Base-by-base conservation (phyloP, 78 protist species). In the Cavenderia fasciculata region DNA sequence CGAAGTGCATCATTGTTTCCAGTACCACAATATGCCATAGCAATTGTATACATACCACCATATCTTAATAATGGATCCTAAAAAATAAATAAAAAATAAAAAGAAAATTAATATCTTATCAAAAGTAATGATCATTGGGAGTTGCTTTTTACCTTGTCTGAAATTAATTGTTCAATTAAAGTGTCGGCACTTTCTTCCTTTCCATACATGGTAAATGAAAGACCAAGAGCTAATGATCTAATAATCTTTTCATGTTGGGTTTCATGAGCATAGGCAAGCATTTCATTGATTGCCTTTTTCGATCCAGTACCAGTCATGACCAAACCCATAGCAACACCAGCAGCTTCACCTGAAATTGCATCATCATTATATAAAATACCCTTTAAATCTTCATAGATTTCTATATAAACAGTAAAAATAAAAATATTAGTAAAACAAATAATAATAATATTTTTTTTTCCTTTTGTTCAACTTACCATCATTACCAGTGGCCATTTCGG, bases 231-330 rank as follows among this genome's bases (percentile, higher is more conserved):
- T 6, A 97, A 63, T 2, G 98, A 97, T 25, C 99, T 91, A 57
- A 96, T 97, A 54, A 97, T 98, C 93, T 98, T 98, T 84, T 99
- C 99, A 94, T 99, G 99, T 84, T 94, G 93, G 19, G 99, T 98
- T 57, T 98, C 99, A 46, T 95, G 99, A 29, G 99, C 99, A 63
- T 88, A 92, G 31, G 70, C 70, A 40, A 97, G 8, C 99, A 99
- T 90, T 54, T 94, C 97, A n/a, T 94, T 84, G 47, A 98, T 47
- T 1, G 96, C 93, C 46, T 59, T 51, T 44, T 4, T 47, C 56
- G 71, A 19, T 5, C 84, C 98, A 18, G 97, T 68, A 62, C 99
- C 99, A 2, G 97, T 59, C 98, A 97, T 94, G 4, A 93, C 92
- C 18, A 98, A 76, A 27, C 99, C 99, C 94, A 98, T 96, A 19